Base-by-base conservation (phyloP, 768 basidiomycete species). In the Lactarius hengduanensis region DNA sequence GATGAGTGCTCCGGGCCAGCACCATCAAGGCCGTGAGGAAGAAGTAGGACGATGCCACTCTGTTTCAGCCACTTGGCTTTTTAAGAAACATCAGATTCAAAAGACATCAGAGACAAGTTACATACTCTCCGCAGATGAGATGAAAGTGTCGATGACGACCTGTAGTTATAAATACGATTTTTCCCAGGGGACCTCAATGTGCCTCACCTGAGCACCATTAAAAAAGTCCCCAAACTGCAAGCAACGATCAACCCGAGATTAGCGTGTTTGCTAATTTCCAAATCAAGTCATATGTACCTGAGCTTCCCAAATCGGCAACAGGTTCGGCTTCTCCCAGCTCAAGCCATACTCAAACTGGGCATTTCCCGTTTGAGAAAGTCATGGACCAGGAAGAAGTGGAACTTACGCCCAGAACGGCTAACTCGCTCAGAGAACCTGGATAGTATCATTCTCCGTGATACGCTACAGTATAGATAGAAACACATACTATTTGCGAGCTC, bases 1-100 rank as follows among this genome's bases (percentile, higher is more conserved):
- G 92, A 94, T 0, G 94, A 96, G 73, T 97, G 94, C 74, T 97
- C 94, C 0, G 94, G 94, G 2, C 95, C 94, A 18, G 94, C 94
- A 34, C 94, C 94, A 71, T 97, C 94, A 18, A 93, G 80, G 18
- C 95, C 94, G 67, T 97, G 94, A 30, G 94, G 94, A 0, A 97
- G 81, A 56, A 94, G 83, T 64, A 97, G 77, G 4, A 93, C 88
- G 26, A 97, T 82, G 0, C 90, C 94, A 70, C 92, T 95, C 77
- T 96, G 94, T 74, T 88, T 91, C 57, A 92, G 77, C 95, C 95
- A 97, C 79, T 97, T 97, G 4, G 94, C 92, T 94, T 69, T 43
- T 66, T 38, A 20, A 45, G 67, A 57, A 38, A 47, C 54, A 62
- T 66, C 61, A 62, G 61, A 57, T 32, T 1, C 22, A n/a, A 64